Percentiles rank a stretch among this genome's conserved stretches.
Conservation (phyloP, 345 rosid species). For the Camelina sativa region DNA sequence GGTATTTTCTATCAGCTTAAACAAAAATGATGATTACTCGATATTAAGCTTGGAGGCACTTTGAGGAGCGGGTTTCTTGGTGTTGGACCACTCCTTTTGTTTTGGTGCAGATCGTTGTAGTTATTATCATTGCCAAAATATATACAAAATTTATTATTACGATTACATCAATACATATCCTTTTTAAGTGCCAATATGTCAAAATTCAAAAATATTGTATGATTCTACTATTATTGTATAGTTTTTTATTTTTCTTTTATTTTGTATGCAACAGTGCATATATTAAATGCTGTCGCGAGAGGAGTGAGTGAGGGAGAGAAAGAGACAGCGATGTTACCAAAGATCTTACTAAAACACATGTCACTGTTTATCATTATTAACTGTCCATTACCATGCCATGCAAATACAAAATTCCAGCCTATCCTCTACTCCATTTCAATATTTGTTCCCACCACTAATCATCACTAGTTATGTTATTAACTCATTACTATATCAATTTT, state of each 20-base stretch:
- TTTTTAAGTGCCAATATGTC: background rate
- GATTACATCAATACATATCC: background rate
- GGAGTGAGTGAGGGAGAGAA: conserved; percentile 13
- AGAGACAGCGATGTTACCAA: conserved; percentile 42
- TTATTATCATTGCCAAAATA: conserved; percentile 5
- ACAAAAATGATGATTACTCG: background rate
- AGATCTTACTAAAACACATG: conserved; percentile 35
- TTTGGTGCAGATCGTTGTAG: background rate
- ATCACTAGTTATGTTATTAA: background rate
- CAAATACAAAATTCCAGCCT: conserved; percentile 18
- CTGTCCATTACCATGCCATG: conserved; percentile 25
- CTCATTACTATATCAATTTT: background rate
- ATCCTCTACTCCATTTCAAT: conserved; percentile 1
- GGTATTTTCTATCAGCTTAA: background rate
- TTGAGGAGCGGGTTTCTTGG: conserved; percentile 31
- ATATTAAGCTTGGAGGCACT: conserved; percentile 11
- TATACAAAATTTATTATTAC: background rate
- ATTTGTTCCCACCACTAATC: conserved; percentile 5
- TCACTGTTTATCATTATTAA: conserved; percentile 35
- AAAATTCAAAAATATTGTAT: too few species aligned
- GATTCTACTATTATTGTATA: background rate
- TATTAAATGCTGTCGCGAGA: conserved; percentile 36
- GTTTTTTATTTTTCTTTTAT: background rate
- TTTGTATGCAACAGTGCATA: conserved; percentile 3
- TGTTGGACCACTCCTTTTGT: conserved; percentile 26